These are phyloP conservation scores for Diplocarpon rosae DNA, from an alignment of 2,329 filamentous ascomycete genomes.

Conservation along the genomic window DNA sequence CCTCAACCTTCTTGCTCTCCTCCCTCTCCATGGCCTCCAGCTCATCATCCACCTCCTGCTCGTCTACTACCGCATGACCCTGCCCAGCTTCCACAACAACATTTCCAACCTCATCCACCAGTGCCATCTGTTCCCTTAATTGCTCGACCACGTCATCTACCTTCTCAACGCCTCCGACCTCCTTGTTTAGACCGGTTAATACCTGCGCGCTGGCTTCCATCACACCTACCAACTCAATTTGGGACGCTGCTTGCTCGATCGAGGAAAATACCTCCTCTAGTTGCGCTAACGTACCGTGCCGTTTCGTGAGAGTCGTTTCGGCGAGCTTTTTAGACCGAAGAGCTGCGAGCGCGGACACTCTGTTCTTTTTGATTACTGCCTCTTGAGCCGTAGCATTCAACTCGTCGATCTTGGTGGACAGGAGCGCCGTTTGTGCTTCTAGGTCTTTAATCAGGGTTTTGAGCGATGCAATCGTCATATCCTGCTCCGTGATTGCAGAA, in stretches of 20 bases:
- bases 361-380: constrained; percentile 63
- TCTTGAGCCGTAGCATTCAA: constrained; percentile 55
- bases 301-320: constrained; percentile 60
- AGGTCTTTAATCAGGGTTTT: constrained; percentile 69
- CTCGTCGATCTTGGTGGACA: constrained; percentile 55
- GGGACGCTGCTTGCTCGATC: constrained; percentile 76
- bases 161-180: constrained; percentile 64
- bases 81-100: constrained; percentile 55
- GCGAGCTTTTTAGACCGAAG: constrained; percentile 75
- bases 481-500: constrained; percentile 57
- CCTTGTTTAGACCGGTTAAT: constrained; percentile 60
- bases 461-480: constrained; percentile 72
- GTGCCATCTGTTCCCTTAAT: constrained; percentile 68
- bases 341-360: constrained; percentile 62
- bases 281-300: constrained; percentile 64
- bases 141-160: constrained; percentile 68
- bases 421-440: constrained; percentile 56
- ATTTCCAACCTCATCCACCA: constrained; percentile 70
- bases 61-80: constrained; percentile 50
- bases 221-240: constrained; percentile 70
- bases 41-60: constrained; percentile 70
- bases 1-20: constrained; percentile 34
- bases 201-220: constrained; percentile 71
- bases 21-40: constrained; percentile 57
- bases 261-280: constrained; percentile 74